Evolutionary conservation across 257 asterid genomes (phyloP).

Genomic region (Solanum habrochaites): DNA sequence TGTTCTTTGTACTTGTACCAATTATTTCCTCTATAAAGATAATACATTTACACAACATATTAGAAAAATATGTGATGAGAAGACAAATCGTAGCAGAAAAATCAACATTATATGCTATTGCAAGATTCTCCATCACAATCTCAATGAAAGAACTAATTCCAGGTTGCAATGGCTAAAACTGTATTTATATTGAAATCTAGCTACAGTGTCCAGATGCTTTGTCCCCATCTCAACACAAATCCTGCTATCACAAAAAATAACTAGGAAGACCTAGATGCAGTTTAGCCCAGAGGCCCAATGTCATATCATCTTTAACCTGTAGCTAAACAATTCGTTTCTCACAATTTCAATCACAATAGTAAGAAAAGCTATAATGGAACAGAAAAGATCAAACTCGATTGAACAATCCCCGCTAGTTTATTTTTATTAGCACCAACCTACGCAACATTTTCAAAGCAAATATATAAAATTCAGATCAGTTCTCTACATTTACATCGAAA

Average conservation of each 20-base stretch:
- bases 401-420: neutral
- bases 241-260: neutral
- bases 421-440: neutral
- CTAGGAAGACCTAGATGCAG: neutral
- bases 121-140: neutral
- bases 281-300: neutral
- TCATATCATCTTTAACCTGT: neutral
- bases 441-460: neutral
- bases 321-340: neutral
- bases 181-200: neutral
- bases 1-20: neutral
- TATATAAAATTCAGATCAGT: neutral
- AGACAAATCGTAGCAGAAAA: neutral
- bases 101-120: neutral
- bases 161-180: neutral
- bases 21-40: neutral
- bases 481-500: neutral
- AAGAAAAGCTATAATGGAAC: neutral
- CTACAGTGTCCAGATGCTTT: neutral
- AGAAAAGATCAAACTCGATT: neutral
- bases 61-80: neutral
- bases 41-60: neutral
- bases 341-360: neutral
- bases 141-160: neutral
- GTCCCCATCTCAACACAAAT: neutral